phyloP scores from a whole-genome alignment of 192 early-diverging fungal genomes.

The Entomortierella beljakovae region DNA sequence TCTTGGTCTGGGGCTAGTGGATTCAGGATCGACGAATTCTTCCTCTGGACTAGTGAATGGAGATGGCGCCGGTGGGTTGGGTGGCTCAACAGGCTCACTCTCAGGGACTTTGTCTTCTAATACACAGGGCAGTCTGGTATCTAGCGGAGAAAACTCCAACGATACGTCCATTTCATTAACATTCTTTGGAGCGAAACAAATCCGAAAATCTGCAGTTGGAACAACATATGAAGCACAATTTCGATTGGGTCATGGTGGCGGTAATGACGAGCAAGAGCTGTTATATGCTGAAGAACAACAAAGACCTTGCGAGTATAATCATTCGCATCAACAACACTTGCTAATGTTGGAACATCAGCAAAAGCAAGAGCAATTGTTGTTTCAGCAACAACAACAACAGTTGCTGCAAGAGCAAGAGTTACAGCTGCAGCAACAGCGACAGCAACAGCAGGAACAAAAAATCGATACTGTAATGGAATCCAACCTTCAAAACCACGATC shows the following conservation, averaged over 20 bases:
- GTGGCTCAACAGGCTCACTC: slow-evolving; percentile 5
- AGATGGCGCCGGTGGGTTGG: slow-evolving; percentile 2
- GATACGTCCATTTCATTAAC: slow-evolving; percentile 47
- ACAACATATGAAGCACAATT: slow-evolving; percentile 49
- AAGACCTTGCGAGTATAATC: slow-evolving; percentile 32
- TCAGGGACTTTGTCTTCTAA: slow-evolving; percentile 9
- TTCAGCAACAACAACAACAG: slow-evolving; percentile 20
- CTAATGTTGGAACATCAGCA: slow-evolving; percentile 30
- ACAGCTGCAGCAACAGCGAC: slow-evolving; percentile 9
- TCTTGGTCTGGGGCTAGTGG: slow-evolving; percentile 26
- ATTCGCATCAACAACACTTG: slow-evolving; percentile 41
- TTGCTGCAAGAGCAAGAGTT: background rate
- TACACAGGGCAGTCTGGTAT: background rate
- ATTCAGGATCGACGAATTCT: slow-evolving; percentile 1
- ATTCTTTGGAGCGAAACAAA: slow-evolving; percentile 49
- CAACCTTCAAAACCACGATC: background rate
- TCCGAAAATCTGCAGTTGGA: slow-evolving; percentile 34
- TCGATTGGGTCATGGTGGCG: slow-evolving; percentile 41
- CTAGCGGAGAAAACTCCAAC: slow-evolving; percentile 22
- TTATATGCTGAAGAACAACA: slow-evolving; percentile 35
- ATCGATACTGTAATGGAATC: background rate
- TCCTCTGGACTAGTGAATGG: slow-evolving; percentile 23
- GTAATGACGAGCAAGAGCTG: slow-evolving; percentile 39
- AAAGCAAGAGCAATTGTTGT: slow-evolving; percentile 27
- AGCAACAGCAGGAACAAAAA: slow-evolving; percentile 30